phyloP scores from a whole-genome alignment of 2,329 filamentous ascomycete genomes.

The Zopfia rhizophila region DNA sequence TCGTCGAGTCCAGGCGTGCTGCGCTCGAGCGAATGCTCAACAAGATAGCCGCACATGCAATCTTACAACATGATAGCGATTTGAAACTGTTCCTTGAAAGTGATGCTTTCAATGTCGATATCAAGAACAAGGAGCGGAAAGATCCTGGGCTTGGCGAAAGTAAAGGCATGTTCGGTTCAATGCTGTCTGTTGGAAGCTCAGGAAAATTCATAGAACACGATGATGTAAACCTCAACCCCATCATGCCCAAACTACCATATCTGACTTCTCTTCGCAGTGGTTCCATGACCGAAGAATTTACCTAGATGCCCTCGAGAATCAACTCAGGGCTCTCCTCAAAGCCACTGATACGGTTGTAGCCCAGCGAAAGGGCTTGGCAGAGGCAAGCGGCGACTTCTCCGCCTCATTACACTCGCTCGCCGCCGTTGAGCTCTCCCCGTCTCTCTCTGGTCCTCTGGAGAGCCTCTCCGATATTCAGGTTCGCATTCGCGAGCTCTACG shows the following conservation, averaged over 20 bases:
- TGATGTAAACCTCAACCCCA: conserved; percentile 70
- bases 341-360: conserved; percentile 92
- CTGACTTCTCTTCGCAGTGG: conserved; percentile 70
- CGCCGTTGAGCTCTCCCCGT: conserved; percentile 89
- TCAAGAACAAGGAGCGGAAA: conserved; percentile 96
- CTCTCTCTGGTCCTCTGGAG: conserved; percentile 87
- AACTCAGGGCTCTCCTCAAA: conserved; percentile 89
- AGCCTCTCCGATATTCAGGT: conserved; percentile 92
- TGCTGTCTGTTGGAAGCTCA: conserved; percentile 77
- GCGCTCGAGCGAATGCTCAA: conserved; percentile 98
- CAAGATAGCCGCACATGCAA: conserved; percentile 89
- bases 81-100: conserved; percentile 97
- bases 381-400: conserved; percentile 93
- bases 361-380: conserved; percentile 92
- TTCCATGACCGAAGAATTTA: conserved; percentile 97
- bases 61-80: conserved; percentile 91
- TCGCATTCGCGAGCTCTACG: conserved; percentile 93
- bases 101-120: conserved; percentile 92
- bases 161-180: conserved; percentile 90
- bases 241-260: conserved; percentile 28
- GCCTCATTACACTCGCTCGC: conserved; percentile 92
- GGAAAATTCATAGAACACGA: conserved; percentile 97
- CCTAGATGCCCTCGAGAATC: conserved; percentile 90
- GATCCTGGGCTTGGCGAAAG: conserved; percentile 87
- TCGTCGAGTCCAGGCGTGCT: conserved; percentile 90